These are phyloP conservation scores for Ganoderma leucocontextum DNA, from an alignment of 1,284 basidiomycete genomes.

Conservation along the genomic window DNA sequence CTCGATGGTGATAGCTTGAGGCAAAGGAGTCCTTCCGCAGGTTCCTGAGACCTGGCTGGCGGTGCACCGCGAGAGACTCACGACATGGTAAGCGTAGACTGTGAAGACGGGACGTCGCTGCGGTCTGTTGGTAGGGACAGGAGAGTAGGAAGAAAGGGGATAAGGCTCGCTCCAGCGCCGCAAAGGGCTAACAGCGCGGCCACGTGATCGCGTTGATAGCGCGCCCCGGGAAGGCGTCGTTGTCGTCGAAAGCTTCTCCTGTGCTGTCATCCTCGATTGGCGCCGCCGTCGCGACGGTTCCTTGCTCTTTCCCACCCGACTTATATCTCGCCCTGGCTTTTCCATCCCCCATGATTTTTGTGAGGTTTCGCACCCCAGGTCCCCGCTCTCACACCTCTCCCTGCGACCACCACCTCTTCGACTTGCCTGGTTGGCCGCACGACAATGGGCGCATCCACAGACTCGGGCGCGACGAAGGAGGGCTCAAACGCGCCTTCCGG, in stretches of 20 bases:
- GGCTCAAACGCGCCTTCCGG: not conserved
- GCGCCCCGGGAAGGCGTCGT: constrained; percentile 20
- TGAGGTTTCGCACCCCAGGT: not conserved
- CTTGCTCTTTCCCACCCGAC: constrained; percentile 1
- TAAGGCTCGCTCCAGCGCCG: not conserved
- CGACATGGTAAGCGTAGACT: constrained; percentile 4
- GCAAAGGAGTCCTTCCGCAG: constrained; percentile 2
- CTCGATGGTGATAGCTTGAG: constrained; percentile 56
- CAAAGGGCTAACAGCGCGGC: constrained; percentile 16
- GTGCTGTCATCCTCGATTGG: constrained; percentile 5
- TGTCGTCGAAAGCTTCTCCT: not conserved
- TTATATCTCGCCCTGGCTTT: constrained; percentile 1
- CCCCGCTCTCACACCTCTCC: constrained; percentile 3
- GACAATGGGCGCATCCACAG: not conserved
- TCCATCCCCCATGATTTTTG: not conserved
- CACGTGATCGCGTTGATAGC: constrained; percentile 29
- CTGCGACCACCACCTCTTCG: constrained; percentile 11
- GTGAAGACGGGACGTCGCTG: not conserved
- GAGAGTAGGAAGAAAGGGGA: constrained; percentile 1
- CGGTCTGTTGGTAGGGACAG: not conserved
- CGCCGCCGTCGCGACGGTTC: constrained; percentile 5
- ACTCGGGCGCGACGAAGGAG: too few relatives aligned
- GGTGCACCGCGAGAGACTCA: constrained; percentile 2
- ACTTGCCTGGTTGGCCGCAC: not conserved
- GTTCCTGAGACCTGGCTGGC: constrained; percentile 3